A percentile compares a stretch with the other conserved stretches of the same genome.
Conservation (phyloP, 148 eudicot genomes). For the Silene latifolia region DNA sequence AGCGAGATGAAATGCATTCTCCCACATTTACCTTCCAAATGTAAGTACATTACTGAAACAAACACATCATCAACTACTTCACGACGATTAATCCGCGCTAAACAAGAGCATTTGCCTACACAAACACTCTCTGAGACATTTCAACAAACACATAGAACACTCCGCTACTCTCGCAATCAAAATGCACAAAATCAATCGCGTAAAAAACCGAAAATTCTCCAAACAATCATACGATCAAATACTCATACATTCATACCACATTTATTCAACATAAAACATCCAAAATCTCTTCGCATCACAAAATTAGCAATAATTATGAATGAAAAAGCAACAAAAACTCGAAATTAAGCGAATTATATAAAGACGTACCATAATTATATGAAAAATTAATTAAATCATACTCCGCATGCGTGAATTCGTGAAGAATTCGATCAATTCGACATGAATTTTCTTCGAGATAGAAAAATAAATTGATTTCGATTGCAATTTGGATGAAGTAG, state of each 20-base stretch:
- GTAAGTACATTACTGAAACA: neutral
- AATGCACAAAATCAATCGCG: neutral
- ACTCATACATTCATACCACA: neutral
- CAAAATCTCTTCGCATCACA: neutral
- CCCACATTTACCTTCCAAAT: neutral
- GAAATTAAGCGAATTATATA: neutral
- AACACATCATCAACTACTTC: neutral
- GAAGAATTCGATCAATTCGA: neutral
- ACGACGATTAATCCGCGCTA: neutral
- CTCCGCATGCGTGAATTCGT: neutral
- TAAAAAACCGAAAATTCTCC: neutral
- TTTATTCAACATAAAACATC: neutral
- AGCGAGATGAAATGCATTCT: neutral
- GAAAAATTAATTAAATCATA: neutral
- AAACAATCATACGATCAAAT: too few relatives aligned
- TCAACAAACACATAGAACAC: slow-evolving; percentile 7
- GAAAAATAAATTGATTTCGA: neutral
- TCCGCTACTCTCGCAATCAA: neutral
- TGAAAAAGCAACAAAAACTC: neutral
- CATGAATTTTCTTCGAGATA: neutral
- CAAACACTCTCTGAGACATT: neutral
- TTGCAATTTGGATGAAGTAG: neutral
- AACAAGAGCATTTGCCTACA: neutral
- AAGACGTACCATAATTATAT: neutral
- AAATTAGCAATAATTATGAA: neutral